A percentile compares a stretch with the other conserved stretches of the same genome.
phyloP scores from a whole-genome alignment of 2,329 filamentous ascomycete species.

The Claviceps sp. region DNA sequence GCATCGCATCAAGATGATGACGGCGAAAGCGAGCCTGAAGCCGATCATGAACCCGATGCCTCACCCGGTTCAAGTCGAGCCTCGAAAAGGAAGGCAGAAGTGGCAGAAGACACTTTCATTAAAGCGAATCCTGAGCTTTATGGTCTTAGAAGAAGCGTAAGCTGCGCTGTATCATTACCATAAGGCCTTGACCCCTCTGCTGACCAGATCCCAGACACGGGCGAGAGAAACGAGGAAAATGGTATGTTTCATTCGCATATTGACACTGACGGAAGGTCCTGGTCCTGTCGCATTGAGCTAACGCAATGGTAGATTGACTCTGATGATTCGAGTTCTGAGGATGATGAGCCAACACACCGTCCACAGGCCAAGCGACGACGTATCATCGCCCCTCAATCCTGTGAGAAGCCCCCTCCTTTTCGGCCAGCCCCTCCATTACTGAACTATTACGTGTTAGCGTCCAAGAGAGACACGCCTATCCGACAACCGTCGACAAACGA shows the following conservation, averaged over 20 bases:
- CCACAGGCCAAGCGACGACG: conserved; percentile 58
- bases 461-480: conserved; percentile 44
- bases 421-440: background rate
- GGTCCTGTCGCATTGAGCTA: background rate
- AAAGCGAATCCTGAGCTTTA: conserved; percentile 88
- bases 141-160: conserved; percentile 82
- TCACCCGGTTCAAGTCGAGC: conserved; percentile 58
- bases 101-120: conserved; percentile 72
- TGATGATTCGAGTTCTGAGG: conserved; percentile 61
- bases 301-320: conserved; percentile 29
- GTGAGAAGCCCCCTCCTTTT: conserved; percentile 29
- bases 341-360: conserved; percentile 39
- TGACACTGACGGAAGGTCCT: background rate
- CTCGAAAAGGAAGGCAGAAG: conserved; percentile 57
- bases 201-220: conserved; percentile 30
- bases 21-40: conserved; percentile 42
- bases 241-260: conserved; percentile 29
- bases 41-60: conserved; percentile 45
- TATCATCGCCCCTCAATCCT: conserved; percentile 47
- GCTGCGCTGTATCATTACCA: conserved; percentile 21
- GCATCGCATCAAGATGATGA: conserved; percentile 30
- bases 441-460: conserved; percentile 27
- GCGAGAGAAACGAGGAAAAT: conserved; percentile 44
- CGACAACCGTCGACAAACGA: conserved; percentile 41
- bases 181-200: conserved; percentile 10